Evolutionary conservation across 176 grass and related monocot species (phyloP).

Genomic region (Cenchrus purpureus): DNA sequence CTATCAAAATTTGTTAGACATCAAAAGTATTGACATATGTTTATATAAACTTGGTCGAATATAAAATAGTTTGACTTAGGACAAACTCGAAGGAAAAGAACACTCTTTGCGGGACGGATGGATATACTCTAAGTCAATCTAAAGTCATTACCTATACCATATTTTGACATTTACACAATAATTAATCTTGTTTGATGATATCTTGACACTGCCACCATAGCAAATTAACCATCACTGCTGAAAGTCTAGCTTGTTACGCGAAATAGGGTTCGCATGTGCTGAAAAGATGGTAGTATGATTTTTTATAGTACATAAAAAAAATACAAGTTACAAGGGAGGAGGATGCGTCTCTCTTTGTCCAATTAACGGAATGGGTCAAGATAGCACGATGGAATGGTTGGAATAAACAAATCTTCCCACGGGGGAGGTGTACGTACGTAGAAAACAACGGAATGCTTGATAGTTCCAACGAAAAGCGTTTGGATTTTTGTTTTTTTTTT

Average conservation of each 20-base stretch:
- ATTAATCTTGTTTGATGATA: not conserved
- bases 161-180: not conserved
- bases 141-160: not conserved
- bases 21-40: too few species aligned
- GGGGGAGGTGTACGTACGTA: not conserved
- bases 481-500: too few species aligned
- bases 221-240: too few species aligned
- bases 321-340: slow-evolving; percentile 12
- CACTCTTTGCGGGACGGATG: too few species aligned
- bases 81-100: too few species aligned
- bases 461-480: slow-evolving; percentile 16
- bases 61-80: too few species aligned
- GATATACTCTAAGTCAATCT: not conserved
- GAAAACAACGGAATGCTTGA: slow-evolving; percentile 12
- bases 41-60: too few species aligned
- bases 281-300: not conserved
- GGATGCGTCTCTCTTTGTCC: slow-evolving; percentile 20
- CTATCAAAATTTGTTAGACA: not conserved
- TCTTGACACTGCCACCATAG: not conserved
- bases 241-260: too few species aligned
- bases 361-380: slow-evolving; percentile 19
- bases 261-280: not conserved
- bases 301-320: not conserved
- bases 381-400: slow-evolving; percentile 16
- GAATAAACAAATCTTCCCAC: slow-evolving; percentile 31